Base-by-base conservation (phyloP, 2,329 filamentous ascomycete genomes). In the Fusarium drepaniforme region DNA sequence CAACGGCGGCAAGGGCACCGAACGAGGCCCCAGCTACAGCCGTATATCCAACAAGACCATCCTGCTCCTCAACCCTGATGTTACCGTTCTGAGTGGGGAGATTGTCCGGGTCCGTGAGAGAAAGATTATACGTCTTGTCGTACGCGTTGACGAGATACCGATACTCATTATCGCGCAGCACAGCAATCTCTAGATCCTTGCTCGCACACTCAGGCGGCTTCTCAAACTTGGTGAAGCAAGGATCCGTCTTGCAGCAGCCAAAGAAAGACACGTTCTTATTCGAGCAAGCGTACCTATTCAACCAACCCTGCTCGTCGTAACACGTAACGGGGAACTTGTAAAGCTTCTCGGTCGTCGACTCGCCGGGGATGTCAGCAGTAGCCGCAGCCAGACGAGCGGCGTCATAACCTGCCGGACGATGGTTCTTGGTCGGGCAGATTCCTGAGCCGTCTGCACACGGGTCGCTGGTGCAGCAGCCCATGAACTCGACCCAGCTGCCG, bases 391-490 rank as follows among this genome's bases (percentile, higher is more conserved):
- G 37, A 30, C 58, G 58, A 9, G 38, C 25, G 18, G 21, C n/a
- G 8, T 60, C 25, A 30, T 60, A 60, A 38, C 58, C 58, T 60
- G 37, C 58, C 15, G 37, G 25, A 30, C 58, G 58, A 25, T 60
- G 58, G 58, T 60, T 18, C 58, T 60, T 60, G 16, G 58, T 60
- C 28, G 62, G 62, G 21, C 62, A 65, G 23, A 58, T 40, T 5
- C 62, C 62, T 12, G 67, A 25, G 38, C 82, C 82, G 35, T 68
- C 71, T 12, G 72, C 67, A 76, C 80, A 82, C 1, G 83, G 82
- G 66, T 84, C 72, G 33, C 75, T 69, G 38, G 75, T 76, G 74
- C 84, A 85, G 74, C 84, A 85, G 16, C 83, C 84, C 49, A 85
- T 53, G 68, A 84, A 85, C 66, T 82, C 79, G 28, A 70, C 38